phyloP scores from a whole-genome alignment of 1,139 yeast species.

The Blastobotrys illinoisensis region DNA sequence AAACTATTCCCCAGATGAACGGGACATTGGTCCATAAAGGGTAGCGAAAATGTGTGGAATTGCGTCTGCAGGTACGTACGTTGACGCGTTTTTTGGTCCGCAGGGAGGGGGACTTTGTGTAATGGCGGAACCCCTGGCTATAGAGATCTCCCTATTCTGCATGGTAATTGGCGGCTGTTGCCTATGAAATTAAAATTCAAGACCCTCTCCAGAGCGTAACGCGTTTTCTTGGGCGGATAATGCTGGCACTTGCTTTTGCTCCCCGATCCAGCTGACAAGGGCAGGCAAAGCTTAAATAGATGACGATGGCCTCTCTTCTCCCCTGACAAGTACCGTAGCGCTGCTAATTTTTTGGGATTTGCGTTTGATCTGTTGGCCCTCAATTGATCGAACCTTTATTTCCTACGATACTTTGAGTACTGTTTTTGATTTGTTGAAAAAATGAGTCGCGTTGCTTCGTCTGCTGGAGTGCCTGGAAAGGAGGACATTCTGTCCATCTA shows the following conservation, averaged over 20 bases:
- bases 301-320: not conserved
- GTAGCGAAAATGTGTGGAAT: not conserved
- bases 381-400: not conserved
- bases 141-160: not conserved
- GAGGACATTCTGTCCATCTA: conserved; percentile 25
- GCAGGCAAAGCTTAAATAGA: not conserved
- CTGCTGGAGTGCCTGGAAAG: conserved; percentile 1
- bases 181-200: not conserved
- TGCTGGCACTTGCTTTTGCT: not conserved
- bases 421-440: not conserved
- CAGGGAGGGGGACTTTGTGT: not conserved
- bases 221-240: not conserved
- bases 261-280: not conserved
- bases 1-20: not conserved
- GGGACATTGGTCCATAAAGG: not conserved
- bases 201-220: not conserved
- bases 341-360: too few relatives aligned
- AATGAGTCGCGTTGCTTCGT: not conserved
- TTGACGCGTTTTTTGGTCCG: not conserved
- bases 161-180: not conserved
- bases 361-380: not conserved
- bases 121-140: not conserved
- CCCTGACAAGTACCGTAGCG: too few relatives aligned
- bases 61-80: not conserved
- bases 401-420: not conserved